A percentile compares a stretch with the other conserved stretches of the same genome.
Evolutionary conservation across 495 filamentous ascomycete species (phyloP).

Genomic region (Darksidea phi): DNA sequence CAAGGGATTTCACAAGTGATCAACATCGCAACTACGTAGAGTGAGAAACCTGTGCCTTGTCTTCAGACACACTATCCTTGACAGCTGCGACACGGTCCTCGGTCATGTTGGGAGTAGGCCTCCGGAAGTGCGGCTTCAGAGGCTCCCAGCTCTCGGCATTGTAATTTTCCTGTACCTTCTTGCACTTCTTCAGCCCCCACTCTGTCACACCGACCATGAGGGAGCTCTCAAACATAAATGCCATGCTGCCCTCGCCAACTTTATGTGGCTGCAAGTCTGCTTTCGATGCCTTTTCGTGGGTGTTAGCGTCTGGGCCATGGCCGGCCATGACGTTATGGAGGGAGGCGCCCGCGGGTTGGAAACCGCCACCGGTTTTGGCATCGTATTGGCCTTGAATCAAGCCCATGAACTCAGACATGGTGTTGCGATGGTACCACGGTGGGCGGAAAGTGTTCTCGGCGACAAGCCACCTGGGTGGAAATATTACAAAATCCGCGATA

Average conservation of each 20-base stretch:
- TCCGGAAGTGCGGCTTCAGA: conserved; percentile 73
- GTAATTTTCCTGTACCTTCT: conserved; percentile 81
- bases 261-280: conserved; percentile 58
- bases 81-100: conserved; percentile 66
- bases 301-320: conserved; percentile 59
- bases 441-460: conserved; percentile 76
- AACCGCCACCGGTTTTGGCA: conserved; percentile 62
- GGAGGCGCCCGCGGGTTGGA: conserved; percentile 62
- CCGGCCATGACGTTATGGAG: conserved; percentile 65
- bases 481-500: conserved; percentile 79
- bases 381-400: conserved; percentile 70
- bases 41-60: conserved; percentile 38
- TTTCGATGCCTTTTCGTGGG: conserved; percentile 60
- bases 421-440: conserved; percentile 77
- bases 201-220: conserved; percentile 87
- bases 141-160: conserved; percentile 83
- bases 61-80: conserved; percentile 26
- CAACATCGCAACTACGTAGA: conserved; percentile 15
- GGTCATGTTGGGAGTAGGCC: conserved; percentile 64
- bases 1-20: too few species aligned
- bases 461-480: conserved; percentile 79
- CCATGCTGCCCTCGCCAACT: conserved; percentile 63
- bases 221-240: conserved; percentile 67
- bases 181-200: conserved; percentile 81
- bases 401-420: conserved; percentile 85